These are phyloP conservation scores for Cryptococcus maquisensis DNA, from an alignment of 1,284 basidiomycete species.

Conservation along the genomic window DNA sequence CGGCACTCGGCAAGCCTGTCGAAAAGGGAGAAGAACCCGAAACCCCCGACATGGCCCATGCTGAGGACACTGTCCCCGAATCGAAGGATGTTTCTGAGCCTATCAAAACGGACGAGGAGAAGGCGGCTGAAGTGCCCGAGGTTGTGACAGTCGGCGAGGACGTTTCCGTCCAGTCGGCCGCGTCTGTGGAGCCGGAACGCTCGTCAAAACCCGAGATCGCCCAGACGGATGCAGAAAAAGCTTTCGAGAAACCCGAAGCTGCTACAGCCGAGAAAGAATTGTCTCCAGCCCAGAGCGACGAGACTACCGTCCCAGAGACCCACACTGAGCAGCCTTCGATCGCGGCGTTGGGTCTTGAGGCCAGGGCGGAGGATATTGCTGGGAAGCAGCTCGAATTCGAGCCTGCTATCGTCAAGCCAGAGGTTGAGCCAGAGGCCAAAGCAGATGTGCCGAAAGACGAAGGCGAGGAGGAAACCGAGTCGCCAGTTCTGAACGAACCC, in stretches of 20 bases:
- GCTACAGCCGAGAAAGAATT: background rate
- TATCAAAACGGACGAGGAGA: conserved; percentile 2
- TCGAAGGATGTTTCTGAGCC: background rate
- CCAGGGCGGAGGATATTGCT: background rate
- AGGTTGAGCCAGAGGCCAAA: background rate
- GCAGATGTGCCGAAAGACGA: background rate
- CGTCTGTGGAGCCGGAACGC: background rate
- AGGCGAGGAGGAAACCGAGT: conserved; percentile 3
- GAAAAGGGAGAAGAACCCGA: no score
- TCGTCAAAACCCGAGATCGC: background rate
- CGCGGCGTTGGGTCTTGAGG: conserved; percentile 4
- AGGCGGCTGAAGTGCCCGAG: background rate
- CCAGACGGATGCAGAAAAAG: background rate
- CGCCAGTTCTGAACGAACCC: conserved; percentile 11
- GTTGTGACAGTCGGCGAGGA: background rate
- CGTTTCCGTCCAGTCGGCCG: background rate
- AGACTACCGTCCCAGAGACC: background rate
- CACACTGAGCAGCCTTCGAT: conserved; percentile 6
- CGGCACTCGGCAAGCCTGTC: no score
- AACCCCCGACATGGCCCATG: no score
- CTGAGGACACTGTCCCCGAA: no score
- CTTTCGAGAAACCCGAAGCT: background rate
- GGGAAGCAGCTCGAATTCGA: conserved; percentile 39
- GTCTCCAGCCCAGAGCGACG: background rate
- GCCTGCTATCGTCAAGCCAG: conserved; percentile 30